Conservation (phyloP, 208 protist genomes). For the Wallacemonas collosoma region DNA sequence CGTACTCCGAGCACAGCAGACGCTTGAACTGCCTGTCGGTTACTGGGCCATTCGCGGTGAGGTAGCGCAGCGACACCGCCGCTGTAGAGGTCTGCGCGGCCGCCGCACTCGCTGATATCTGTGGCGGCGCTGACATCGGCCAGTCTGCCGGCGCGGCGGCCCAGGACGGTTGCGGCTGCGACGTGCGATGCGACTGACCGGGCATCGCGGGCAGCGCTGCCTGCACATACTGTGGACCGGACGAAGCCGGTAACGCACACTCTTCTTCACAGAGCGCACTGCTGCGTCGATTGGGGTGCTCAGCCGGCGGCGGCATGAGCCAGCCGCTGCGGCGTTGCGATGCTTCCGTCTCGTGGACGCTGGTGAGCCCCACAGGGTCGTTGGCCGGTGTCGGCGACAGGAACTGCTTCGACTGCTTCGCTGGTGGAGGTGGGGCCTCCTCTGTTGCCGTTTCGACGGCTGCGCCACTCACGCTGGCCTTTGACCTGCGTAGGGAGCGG, state of each 20-base stretch:
- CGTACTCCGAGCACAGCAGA: slow-evolving; percentile 65
- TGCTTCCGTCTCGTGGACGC: not conserved
- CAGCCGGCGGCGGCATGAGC: slow-evolving; percentile 12
- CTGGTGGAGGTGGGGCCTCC: not conserved
- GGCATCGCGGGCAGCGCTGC: not conserved
- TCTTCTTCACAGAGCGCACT: not conserved
- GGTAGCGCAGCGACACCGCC: slow-evolving; percentile 24
- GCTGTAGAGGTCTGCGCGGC: slow-evolving; percentile 20
- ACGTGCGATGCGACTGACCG: not conserved
- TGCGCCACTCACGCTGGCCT: slow-evolving; percentile 21
- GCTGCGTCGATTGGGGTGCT: not conserved
- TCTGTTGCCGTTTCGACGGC: slow-evolving; percentile 6
- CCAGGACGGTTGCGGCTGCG: not conserved
- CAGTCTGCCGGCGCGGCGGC: slow-evolving; percentile 12
- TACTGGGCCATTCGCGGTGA: slow-evolving; percentile 29
- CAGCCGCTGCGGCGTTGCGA: not conserved
- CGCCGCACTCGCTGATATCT: slow-evolving; percentile 16
- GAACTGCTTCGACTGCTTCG: not conserved
- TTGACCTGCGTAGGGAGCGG: not conserved
- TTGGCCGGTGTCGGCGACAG: slow-evolving; percentile 14
- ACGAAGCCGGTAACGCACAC: not conserved
- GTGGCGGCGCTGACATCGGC: slow-evolving; percentile 1
- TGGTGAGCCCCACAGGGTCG: not conserved
- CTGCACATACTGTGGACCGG: slow-evolving; percentile 11
- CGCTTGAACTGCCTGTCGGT: slow-evolving; percentile 62